Conservation (phyloP, 2,329 filamentous ascomycete genomes). For the Claviceps africana region DNA sequence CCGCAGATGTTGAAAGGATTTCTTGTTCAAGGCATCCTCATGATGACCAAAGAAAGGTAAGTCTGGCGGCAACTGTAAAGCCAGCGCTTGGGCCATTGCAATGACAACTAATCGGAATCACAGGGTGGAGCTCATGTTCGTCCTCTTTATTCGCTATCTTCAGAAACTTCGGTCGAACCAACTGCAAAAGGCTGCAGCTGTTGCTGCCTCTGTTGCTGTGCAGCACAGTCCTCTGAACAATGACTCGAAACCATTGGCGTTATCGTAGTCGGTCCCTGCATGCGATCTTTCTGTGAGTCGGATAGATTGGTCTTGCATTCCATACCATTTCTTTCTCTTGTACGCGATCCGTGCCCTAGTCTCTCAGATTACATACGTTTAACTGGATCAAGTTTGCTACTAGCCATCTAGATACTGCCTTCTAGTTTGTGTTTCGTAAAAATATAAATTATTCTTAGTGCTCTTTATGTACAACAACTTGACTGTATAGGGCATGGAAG, state of each 20-base stretch:
- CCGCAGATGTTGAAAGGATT: constrained; percentile 90
- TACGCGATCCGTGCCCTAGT: neutral
- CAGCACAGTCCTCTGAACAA: constrained; percentile 29
- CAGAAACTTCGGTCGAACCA: constrained; percentile 55
- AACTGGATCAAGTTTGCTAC: no score
- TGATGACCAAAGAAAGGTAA: constrained; percentile 98
- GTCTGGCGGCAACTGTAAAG: constrained; percentile 9
- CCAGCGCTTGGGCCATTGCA: neutral
- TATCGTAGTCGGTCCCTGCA: constrained; percentile 2
- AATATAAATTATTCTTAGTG: no score
- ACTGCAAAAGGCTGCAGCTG: constrained; percentile 50
- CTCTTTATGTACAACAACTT: no score
- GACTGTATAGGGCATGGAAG: no score
- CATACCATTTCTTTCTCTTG: neutral
- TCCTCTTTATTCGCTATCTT: constrained; percentile 74
- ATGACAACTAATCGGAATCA: constrained; percentile 8
- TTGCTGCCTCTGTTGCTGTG: constrained; percentile 39
- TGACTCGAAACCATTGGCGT: constrained; percentile 15
- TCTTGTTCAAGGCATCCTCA: constrained; percentile 84
- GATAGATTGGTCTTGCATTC: neutral
- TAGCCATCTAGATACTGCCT: no score
- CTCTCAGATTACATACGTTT: neutral
- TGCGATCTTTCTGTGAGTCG: neutral
- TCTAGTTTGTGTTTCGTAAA: no score
- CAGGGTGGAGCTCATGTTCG: constrained; percentile 77